Evolutionary conservation across 192 early-diverging fungal genomes (phyloP), one percentile per base, ranked within the genome.

Genomic region (Coemansia sp.): DNA sequence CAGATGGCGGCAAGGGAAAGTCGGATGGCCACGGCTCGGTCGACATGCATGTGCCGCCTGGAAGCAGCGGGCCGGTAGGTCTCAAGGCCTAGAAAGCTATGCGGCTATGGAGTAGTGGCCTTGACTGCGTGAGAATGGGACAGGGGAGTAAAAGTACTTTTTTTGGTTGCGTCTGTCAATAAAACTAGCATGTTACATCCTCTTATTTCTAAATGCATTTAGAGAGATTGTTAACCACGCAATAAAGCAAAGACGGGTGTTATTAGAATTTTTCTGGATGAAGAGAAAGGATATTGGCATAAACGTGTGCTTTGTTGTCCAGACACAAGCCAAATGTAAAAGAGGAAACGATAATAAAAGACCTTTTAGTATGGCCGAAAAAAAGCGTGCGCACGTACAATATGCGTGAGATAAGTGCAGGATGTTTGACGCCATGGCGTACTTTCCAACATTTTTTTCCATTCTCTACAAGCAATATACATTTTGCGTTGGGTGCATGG

Each of bases 41-140:
- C 4, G 78, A 74, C 38, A 72, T 79, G 59, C 78, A 68, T 32
- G 78, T 79, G 9, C 78, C 78, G 33, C 39, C 72, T 36, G 72
- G 78, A 20, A 79, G 52, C 58, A 66, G 62, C 69, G 73, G 73
- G 8, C 62, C 72, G n/a, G 45, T 79, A 22, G 78, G 78, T 2
- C 72, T 79, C 28, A 74, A 74, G 43, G 76, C 72, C 3, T 78
- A 51, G 52, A 54, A 35, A 28, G 22, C 22, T 28, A 28, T 28
- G 22, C 22, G 22, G 22, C 22, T 28, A 28, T 28, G 2, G 39
- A 48, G 14, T 3, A 48, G 45, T 15, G 12, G 17, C 3, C 45
- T 12, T 41, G 39, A 9, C 39, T 28, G 22, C 22, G 22, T 28
- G 22, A 28, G 22, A 28, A 28, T 28, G 22, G 22, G 22, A 28